Conservation (phyloP, 2,329 filamentous ascomycete species). For the Penicillium verrucosum region DNA sequence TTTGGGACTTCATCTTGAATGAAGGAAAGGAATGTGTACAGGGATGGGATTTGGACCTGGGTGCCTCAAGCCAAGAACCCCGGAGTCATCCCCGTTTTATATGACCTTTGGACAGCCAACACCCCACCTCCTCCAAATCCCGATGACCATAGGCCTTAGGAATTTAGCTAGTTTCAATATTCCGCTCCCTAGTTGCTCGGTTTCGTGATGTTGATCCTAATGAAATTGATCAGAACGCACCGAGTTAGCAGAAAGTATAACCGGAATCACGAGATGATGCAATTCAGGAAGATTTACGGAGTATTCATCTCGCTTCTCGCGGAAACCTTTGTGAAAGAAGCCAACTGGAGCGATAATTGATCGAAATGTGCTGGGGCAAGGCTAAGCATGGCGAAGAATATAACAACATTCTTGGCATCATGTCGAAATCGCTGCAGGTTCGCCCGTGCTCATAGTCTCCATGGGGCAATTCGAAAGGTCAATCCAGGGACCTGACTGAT, state of each 20-base stretch:
- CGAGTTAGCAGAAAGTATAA: slow-evolving; percentile 3
- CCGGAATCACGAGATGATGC: slow-evolving; percentile 5
- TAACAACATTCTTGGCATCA: slow-evolving; percentile 27
- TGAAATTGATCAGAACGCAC: not conserved
- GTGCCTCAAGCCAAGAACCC: not conserved
- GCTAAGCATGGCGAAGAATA: not conserved
- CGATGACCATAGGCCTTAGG: not conserved
- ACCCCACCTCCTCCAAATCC: not conserved
- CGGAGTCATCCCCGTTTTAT: not conserved
- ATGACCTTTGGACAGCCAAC: not conserved
- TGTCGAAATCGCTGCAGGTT: slow-evolving; percentile 18
- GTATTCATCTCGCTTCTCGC: not conserved
- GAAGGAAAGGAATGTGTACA: not conserved
- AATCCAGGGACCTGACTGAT: slow-evolving; percentile 15
- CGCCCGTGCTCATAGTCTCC: not conserved
- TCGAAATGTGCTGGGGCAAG: not conserved
- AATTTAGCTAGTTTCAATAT: not conserved
- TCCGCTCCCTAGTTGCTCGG: not conserved
- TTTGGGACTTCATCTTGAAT: slow-evolving; percentile 18
- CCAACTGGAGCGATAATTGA: not conserved
- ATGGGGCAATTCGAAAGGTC: slow-evolving; percentile 11
- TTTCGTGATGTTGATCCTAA: not conserved
- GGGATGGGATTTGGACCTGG: not conserved
- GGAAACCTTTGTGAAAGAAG: not conserved
- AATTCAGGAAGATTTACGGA: not conserved